These are phyloP conservation scores for Castanea sativa DNA, from an alignment of 306 rosid genomes.

Conservation along the genomic window DNA sequence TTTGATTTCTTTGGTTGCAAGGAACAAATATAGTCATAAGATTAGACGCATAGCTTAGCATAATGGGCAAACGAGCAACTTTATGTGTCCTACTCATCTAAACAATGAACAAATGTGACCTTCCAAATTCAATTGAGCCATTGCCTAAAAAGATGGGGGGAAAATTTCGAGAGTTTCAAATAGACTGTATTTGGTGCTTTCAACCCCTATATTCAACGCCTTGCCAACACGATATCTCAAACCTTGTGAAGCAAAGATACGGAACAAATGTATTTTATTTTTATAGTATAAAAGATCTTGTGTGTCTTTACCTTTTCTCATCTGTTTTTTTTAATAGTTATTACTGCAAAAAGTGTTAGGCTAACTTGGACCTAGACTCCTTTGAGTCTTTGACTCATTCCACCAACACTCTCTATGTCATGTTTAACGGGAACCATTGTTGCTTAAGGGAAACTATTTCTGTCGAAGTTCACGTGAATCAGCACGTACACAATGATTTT, in stretches of 20 bases:
- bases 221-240: conserved; percentile 27
- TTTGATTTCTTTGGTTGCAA: no score
- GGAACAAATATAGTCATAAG: no score
- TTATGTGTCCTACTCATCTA: conserved; percentile 20
- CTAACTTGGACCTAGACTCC: background rate
- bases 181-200: background rate
- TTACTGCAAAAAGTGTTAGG: background rate
- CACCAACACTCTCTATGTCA: background rate
- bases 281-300: background rate
- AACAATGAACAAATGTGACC: conserved; percentile 16
- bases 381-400: background rate
- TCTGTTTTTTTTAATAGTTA: background rate
- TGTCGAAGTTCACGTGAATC: background rate
- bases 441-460: background rate
- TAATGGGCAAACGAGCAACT: background rate
- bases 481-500: no score
- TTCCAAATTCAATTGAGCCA: conserved; percentile 29
- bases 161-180: conserved; percentile 19
- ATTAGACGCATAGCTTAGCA: background rate
- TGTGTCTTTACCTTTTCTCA: background rate
- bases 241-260: conserved; percentile 16
- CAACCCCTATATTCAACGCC: background rate
- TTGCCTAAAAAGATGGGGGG: background rate
- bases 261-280: background rate
- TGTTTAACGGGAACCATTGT: background rate